Base-by-base conservation (phyloP, 73 alveolate genomes). In the Paramecium sexaurelia region DNA sequence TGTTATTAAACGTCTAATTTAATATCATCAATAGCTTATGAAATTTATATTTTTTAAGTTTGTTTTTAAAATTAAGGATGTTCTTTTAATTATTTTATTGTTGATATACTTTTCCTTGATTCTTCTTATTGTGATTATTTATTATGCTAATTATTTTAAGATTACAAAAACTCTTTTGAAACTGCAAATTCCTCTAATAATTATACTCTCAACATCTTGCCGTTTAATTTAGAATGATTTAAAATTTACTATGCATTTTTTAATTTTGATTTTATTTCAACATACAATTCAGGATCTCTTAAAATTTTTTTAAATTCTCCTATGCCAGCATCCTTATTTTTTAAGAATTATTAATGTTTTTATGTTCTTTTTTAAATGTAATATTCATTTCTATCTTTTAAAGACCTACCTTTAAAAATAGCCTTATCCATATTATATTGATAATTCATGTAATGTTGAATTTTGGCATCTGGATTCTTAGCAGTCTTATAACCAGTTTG, bases 391-490 rank as follows among this genome's bases (percentile, higher is more conserved):
- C 90, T 37, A 78, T 78, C 90, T 11, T 40, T 78, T 24, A 78
- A 43, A 8, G 68, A 78, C 41, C 90, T 78, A 5, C 90, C 90
- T 13, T 78, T 78, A 20, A 78, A 78, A 19, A 24, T 24, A 17
- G 90, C 90, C 55, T 78, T 78, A 11, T 78, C 75, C 26, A 78
- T 39, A 43, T 78, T 78, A 22, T 41, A 78, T 78, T 78, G 73
- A 45, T 78, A 78, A 78, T 78, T 78, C 90, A 78, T 78, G 22
- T 78, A 78, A 43, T 78, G 68, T 39, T 78, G 17, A 22, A 78
- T 78, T 78, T 41, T 39, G n/a, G 90, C 68, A 78, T 78, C 90
- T 78, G 90, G 90, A 78, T 78, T 78, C 36, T 78, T 78, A 26
- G 55, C 47, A 41, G 90, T 78, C 20, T 78, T 78, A 43, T 29